Evolutionary conservation across 306 rosid species (phyloP).

Genomic region (Gynostemma pentaphyllum): DNA sequence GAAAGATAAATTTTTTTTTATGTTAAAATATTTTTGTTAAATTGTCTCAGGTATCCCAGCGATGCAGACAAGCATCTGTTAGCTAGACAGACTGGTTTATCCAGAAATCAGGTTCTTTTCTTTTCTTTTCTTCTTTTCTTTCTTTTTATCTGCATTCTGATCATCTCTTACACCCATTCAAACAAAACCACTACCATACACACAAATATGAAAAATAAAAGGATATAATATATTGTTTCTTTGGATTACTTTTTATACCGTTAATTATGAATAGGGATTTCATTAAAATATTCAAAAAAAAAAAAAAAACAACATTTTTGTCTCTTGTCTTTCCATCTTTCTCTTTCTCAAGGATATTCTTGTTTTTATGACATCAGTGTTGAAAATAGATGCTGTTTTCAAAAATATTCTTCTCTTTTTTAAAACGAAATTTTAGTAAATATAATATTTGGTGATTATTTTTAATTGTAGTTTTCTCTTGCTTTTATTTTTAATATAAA

Average conservation of each 20-base stretch:
- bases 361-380: conserved; percentile 4
- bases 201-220: not conserved
- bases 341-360: not conserved
- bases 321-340: not conserved
- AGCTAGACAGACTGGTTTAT: conserved; percentile 20
- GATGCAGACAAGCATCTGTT: conserved; percentile 19
- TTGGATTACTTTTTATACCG: too few relatives aligned
- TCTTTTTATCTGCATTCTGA: not conserved
- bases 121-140: not conserved
- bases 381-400: too few relatives aligned
- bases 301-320: not conserved
- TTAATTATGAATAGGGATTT: too few relatives aligned
- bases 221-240: too few relatives aligned
- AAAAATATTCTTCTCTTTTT: too few relatives aligned
- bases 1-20: too few relatives aligned
- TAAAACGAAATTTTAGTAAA: too few relatives aligned
- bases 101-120: conserved; percentile 16
- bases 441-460: too few relatives aligned
- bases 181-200: not conserved
- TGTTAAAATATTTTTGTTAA: too few relatives aligned
- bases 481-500: too few relatives aligned
- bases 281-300: not conserved
- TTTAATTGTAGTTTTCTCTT: too few relatives aligned
- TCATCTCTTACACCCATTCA: not conserved
- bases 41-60: conserved; percentile 19